phyloP scores from a whole-genome alignment of 345 rosid genomes.

The Litchi chinensis region DNA sequence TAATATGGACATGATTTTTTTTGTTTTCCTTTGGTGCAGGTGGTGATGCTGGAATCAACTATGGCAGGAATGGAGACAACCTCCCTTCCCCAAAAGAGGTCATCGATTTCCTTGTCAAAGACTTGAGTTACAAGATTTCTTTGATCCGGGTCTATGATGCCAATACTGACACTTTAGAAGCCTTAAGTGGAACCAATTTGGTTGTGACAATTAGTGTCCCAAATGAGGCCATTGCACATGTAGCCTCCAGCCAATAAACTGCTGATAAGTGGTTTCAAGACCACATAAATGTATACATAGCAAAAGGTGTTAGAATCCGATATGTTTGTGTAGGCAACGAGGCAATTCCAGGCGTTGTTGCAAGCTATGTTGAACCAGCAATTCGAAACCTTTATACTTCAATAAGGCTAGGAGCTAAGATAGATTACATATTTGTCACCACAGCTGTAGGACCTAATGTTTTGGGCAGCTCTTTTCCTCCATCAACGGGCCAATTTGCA shows the following conservation, averaged over 20 bases:
- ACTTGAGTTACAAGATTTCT: too few species aligned
- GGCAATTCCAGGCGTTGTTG: slow-evolving; percentile 17
- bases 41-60: background rate
- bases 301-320: slow-evolving; percentile 27
- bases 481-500: slow-evolving; percentile 23
- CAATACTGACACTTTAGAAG: slow-evolving; percentile 14
- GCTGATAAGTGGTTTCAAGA: slow-evolving; percentile 30
- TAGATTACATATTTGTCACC: slow-evolving; percentile 20
- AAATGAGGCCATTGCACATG: slow-evolving; percentile 24
- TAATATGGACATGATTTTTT: too few species aligned
- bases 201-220: slow-evolving; percentile 17
- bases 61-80: too few species aligned
- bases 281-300: slow-evolving; percentile 14
- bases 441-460: slow-evolving; percentile 21
- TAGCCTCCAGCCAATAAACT: slow-evolving; percentile 30
- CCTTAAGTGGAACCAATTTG: slow-evolving; percentile 25
- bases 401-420: background rate
- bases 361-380: slow-evolving; percentile 9
- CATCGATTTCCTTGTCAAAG: too few species aligned
- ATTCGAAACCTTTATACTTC: slow-evolving; percentile 21
- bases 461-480: slow-evolving; percentile 24
- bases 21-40: too few species aligned
- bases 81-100: too few species aligned
- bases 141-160: too few species aligned
- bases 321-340: slow-evolving; percentile 27